Evolutionary conservation across 2,329 filamentous ascomycete genomes (phyloP), one percentile per base, ranked within the genome.

Genomic region (Fusarium albosuccineum): DNA sequence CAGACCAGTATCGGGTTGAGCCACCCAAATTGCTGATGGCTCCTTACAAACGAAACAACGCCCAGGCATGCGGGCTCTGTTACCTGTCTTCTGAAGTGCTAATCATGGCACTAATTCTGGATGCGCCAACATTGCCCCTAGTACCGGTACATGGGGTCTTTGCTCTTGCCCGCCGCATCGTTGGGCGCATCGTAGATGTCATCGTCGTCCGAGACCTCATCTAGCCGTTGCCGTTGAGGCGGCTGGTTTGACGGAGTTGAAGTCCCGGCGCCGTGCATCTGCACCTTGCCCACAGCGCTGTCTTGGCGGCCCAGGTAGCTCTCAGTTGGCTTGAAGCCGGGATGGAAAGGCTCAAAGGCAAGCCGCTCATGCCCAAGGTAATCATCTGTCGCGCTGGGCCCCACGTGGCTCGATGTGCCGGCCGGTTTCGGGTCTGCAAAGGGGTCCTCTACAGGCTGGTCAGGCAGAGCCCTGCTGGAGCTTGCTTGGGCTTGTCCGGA

Each of bases 261-360:
- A 36, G 60, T 57, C 57, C 70, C 75, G 37, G 76, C 80, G 8
- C 80, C 81, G 48, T 81, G 79, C 81, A 82, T 82, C 9, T 77
- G 67, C 60, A 81, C 71, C 70, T 81, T 81, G 39, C 76, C 79
- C 41, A 79, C 55, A 17, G 79, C 79, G 57, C 80, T 82, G 14
- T 82, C 80, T 66, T 82, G 80, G 36, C 80, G 74, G 42, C 73
- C 75, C 3, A 66, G 27, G 45, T 73, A 73, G 49, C 71, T 73
- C 40, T 71, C 63, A 14, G 70, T 66, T 7, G 64, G 48, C 22
- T 62, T 64, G 59, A 79, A 77, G 6, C 81, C 79, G 2, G 80
- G 79, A 48, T 81, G 76, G 64, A 78, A 82, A 6, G 80, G 77
- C 60, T 82, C 81, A 22, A 69, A 68, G 6, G 74, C 71, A 30